These are phyloP conservation scores for Aspergillus nidulans DNA, from an alignment of 495 filamentous ascomycete species.

Conservation along the genomic window DNA sequence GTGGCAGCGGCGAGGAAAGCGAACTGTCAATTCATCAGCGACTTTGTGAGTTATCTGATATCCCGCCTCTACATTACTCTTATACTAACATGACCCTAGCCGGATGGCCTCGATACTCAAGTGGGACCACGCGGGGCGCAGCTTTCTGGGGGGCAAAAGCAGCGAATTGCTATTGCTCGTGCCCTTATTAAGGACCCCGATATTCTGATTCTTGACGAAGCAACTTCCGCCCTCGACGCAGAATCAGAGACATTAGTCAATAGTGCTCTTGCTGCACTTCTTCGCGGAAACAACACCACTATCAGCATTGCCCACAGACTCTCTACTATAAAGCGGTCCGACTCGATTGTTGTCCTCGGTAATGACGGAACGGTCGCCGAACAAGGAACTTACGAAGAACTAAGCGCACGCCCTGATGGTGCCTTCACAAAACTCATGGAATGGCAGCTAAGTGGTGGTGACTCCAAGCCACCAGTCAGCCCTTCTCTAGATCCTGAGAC, in stretches of 20 bases:
- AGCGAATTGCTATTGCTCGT: constrained; percentile 93
- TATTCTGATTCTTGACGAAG: constrained; percentile 94
- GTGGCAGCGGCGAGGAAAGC: constrained; percentile 82
- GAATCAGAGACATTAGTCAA: constrained; percentile 97
- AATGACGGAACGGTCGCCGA: constrained; percentile 85
- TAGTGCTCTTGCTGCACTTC: constrained; percentile 71
- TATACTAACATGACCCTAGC: constrained; percentile 36
- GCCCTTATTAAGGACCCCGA: constrained; percentile 94
- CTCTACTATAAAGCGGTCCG: constrained; percentile 91
- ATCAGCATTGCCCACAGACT: constrained; percentile 95
- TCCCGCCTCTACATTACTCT: not conserved
- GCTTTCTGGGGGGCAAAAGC: constrained; percentile 93
- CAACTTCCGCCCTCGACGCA: constrained; percentile 90
- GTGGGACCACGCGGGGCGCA: constrained; percentile 92
- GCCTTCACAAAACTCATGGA: constrained; percentile 96
- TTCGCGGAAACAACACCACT: constrained; percentile 84
- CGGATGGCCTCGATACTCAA: constrained; percentile 89
- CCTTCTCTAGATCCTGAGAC: constrained; percentile 20
- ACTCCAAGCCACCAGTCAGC: constrained; percentile 32
- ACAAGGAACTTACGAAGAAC: constrained; percentile 73
- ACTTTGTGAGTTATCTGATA: constrained; percentile 58
- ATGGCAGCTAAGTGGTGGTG: constrained; percentile 93
- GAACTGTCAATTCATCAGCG: constrained; percentile 95
- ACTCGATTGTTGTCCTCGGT: constrained; percentile 84
- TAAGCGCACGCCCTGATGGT: constrained; percentile 66